These are phyloP conservation scores for Boletus coccyginus DNA, from an alignment of 768 basidiomycete genomes.

Conservation along the genomic window DNA sequence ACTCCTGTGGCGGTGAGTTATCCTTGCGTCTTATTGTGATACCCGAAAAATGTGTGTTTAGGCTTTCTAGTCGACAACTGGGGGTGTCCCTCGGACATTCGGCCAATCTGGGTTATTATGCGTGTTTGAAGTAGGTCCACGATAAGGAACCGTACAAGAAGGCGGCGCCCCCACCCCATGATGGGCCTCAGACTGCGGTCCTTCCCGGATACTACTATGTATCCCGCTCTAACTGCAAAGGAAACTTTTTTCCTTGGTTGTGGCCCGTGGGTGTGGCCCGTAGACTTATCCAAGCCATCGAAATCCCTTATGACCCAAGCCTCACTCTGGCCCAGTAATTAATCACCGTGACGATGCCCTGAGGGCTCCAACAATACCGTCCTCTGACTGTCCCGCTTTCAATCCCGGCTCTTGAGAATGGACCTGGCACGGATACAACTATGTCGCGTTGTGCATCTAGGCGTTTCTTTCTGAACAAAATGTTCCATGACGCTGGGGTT, in stretches of 20 bases:
- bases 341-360: constrained; percentile 44
- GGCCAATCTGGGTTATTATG: not conserved
- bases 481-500: constrained; percentile 1
- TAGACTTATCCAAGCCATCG: constrained; percentile 35
- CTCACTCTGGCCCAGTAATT: constrained; percentile 55
- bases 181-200: not conserved
- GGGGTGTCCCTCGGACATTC: not conserved
- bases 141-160: constrained; percentile 15
- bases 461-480: not conserved
- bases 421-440: constrained; percentile 66
- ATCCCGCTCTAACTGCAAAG: not conserved
- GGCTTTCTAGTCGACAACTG: not conserved
- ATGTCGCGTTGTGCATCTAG: constrained; percentile 56
- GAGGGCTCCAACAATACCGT: not conserved
- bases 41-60: not conserved
- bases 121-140: not conserved
- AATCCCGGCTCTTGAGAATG: constrained; percentile 45
- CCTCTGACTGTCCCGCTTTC: constrained; percentile 7
- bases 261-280: constrained; percentile 23
- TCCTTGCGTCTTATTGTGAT: not conserved
- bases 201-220: not conserved
- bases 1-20: not conserved
- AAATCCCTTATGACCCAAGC: constrained; percentile 53
- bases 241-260: not conserved
- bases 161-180: not conserved